Evolutionary conservation across 805 yeast species (phyloP).

Genomic region (Ogataea methanolica): DNA sequence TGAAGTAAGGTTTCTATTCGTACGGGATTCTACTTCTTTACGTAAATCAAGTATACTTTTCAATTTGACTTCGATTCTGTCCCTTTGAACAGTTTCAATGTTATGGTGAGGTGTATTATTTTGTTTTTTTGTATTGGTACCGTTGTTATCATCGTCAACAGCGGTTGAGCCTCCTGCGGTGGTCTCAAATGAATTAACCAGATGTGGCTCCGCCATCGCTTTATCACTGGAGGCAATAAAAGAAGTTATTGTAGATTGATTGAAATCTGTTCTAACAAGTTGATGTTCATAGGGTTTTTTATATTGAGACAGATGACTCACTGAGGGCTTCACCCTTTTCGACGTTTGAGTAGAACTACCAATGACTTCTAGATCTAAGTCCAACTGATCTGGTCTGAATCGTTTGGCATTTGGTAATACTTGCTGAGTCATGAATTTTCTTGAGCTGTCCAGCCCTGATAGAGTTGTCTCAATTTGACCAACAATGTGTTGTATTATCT

Average conservation of each 20-base stretch:
- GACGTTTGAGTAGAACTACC: conserved; percentile 3
- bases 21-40: conserved; percentile 39
- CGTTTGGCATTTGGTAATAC: conserved; percentile 38
- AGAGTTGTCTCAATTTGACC: conserved; percentile 45
- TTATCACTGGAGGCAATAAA: conserved; percentile 19
- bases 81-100: conserved; percentile 6
- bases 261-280: conserved; percentile 66
- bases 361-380: conserved; percentile 6
- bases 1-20: conserved; percentile 55
- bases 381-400: conserved; percentile 10
- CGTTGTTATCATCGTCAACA: background rate
- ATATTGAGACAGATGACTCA: conserved; percentile 7
- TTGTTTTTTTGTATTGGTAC: too few species aligned
- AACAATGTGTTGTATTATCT: conserved; percentile 64
- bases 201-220: background rate
- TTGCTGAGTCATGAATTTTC: conserved; percentile 66
- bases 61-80: conserved; percentile 42
- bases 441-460: conserved; percentile 55
- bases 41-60: conserved; percentile 58
- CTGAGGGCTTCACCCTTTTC: conserved; percentile 2
- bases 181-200: background rate
- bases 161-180: background rate
- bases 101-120: background rate
- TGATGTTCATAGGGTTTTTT: conserved; percentile 54
- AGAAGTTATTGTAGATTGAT: conserved; percentile 50